A percentile compares a stretch with the other conserved stretches of the same genome.
Conservation (phyloP, 495 filamentous ascomycete genomes). For the Hyaloscypha hepaticicola region DNA sequence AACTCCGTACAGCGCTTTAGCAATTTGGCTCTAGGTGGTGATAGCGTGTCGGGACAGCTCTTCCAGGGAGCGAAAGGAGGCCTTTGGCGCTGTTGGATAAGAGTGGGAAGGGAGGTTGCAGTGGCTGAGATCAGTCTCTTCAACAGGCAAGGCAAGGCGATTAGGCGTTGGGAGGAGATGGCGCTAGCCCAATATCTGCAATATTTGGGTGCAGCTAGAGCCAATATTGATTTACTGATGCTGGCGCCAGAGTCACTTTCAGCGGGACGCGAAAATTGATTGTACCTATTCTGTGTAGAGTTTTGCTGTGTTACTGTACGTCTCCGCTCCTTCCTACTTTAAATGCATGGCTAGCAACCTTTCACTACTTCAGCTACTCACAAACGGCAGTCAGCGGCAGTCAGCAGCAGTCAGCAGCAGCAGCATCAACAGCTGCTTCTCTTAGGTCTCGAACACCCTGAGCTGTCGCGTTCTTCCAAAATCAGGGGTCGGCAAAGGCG, state of each 20-base stretch:
- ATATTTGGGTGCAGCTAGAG: background rate
- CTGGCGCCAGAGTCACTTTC: no score
- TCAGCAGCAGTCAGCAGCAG: background rate
- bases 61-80: background rate
- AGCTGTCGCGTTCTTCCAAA: background rate
- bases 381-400: no score
- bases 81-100: background rate
- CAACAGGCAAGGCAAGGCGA: background rate
- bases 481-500: background rate
- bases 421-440: background rate
- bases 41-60: background rate
- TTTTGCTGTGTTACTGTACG: no score
- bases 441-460: background rate
- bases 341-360: no score
- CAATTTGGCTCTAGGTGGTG: background rate
- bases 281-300: no score
- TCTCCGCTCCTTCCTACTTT: no score
- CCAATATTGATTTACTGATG: background rate
- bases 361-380: no score
- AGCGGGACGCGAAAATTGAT: no score
- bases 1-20: background rate
- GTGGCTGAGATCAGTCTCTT: no score
- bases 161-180: background rate
- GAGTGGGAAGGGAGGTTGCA: background rate
- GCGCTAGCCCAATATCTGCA: background rate